Percentiles rank a stretch among this genome's conserved stretches.
Conservation (phyloP, 805 yeast genomes). For the Hanseniaspora hatyaiensis region DNA sequence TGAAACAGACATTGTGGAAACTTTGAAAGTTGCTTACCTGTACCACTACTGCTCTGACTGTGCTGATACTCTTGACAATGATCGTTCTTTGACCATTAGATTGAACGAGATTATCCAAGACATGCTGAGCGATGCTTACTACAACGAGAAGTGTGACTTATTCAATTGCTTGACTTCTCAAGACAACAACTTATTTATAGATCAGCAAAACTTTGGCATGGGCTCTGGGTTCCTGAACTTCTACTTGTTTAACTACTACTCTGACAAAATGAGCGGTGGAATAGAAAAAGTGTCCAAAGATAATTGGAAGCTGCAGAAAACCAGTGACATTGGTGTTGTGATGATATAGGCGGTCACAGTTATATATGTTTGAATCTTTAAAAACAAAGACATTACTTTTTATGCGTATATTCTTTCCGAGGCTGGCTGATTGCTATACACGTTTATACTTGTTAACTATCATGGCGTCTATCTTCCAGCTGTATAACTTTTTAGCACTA, state of each 20-base stretch:
- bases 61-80: conserved; percentile 31
- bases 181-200: conserved; percentile 75
- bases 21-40: conserved; percentile 74
- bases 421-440: no score
- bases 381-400: conserved; percentile 13
- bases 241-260: conserved; percentile 81
- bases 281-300: conserved; percentile 41
- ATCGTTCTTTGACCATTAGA: conserved; percentile 41
- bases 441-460: no score
- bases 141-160: conserved; percentile 63
- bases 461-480: no score
- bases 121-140: conserved; percentile 59
- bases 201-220: conserved; percentile 73
- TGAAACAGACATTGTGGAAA: conserved; percentile 43
- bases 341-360: no score
- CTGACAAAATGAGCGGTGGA: conserved; percentile 76
- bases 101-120: conserved; percentile 54
- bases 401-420: not conserved
- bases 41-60: conserved; percentile 79
- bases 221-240: conserved; percentile 91
- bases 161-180: conserved; percentile 86
- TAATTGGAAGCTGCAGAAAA: conserved; percentile 27
- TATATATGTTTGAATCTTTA: conserved; percentile 17
- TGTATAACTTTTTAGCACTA: no score
- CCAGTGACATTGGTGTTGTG: conserved; percentile 85